Conservation (phyloP, 208 protist genomes). For the Leishmania aethiopica region DNA sequence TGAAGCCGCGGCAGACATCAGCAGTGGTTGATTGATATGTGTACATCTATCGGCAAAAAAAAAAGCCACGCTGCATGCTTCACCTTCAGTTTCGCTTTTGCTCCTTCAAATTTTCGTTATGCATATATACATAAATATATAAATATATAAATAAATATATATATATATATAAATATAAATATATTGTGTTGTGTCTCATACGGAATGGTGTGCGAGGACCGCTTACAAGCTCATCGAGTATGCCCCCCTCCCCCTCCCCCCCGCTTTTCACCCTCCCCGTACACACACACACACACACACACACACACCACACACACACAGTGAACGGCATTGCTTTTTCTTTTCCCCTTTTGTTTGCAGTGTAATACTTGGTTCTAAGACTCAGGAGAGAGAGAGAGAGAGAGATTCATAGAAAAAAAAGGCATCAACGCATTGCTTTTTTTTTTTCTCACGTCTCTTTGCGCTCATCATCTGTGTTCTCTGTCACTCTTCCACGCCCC, state of each 20-base stretch:
- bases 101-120: not conserved
- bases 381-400: not conserved
- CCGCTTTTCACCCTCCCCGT: not conserved
- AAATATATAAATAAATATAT: too few species aligned
- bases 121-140: too few species aligned
- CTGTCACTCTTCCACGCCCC: not conserved
- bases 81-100: not conserved
- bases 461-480: not conserved
- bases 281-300: too few species aligned
- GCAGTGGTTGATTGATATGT: not conserved
- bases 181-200: not conserved
- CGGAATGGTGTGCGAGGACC: not conserved
- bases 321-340: not conserved
- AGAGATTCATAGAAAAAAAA: not conserved
- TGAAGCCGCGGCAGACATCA: not conserved
- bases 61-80: not conserved
- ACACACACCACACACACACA: not conserved
- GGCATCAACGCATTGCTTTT: not conserved
- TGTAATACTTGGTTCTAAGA: not conserved
- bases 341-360: not conserved
- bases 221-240: not conserved
- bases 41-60: not conserved
- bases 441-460: not conserved
- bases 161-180: not conserved
- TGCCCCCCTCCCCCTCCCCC: not conserved